These are phyloP conservation scores for Globisporangium iwayamae DNA, from an alignment of 352 stramenopile species.

Conservation along the genomic window DNA sequence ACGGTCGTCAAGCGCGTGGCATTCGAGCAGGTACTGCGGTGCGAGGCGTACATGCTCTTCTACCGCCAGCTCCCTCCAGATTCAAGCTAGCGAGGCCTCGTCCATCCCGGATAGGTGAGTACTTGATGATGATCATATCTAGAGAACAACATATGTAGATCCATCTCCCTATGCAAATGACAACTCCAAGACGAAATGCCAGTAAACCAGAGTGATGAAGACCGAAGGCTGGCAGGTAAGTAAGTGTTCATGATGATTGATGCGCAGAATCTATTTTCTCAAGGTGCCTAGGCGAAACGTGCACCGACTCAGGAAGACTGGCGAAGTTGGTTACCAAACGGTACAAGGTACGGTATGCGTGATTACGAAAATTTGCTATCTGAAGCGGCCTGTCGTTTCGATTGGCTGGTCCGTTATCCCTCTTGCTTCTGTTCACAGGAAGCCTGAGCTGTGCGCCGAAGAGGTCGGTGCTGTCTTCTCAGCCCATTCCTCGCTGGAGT, in stretches of 20 bases:
- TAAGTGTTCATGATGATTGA: not conserved
- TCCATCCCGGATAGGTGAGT: not conserved
- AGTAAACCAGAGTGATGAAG: not conserved
- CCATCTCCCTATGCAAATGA: not conserved
- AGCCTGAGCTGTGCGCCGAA: no score
- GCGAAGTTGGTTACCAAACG: not conserved
- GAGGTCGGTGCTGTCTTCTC: not conserved
- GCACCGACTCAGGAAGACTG: not conserved
- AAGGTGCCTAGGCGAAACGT: not conserved
- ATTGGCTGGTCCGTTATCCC: not conserved
- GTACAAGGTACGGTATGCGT: not conserved
- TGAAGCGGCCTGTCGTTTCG: not conserved
- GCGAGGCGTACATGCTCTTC: slow-evolving; percentile 81
- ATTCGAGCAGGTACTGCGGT: slow-evolving; percentile 63
- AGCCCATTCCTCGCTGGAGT: not conserved
- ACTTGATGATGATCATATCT: not conserved
- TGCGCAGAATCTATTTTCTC: not conserved
- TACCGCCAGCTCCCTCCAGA: slow-evolving; percentile 37
- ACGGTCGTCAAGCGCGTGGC: slow-evolving; percentile 53
- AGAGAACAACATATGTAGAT: not conserved
- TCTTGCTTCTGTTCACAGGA: not conserved
- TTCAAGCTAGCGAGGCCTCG: not conserved
- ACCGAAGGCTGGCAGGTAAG: not conserved
- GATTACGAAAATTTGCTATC: not conserved
- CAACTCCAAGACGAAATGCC: not conserved